Conservation (phyloP, 2,329 filamentous ascomycete genomes). For the Pseudogymnoascus sp. region DNA sequence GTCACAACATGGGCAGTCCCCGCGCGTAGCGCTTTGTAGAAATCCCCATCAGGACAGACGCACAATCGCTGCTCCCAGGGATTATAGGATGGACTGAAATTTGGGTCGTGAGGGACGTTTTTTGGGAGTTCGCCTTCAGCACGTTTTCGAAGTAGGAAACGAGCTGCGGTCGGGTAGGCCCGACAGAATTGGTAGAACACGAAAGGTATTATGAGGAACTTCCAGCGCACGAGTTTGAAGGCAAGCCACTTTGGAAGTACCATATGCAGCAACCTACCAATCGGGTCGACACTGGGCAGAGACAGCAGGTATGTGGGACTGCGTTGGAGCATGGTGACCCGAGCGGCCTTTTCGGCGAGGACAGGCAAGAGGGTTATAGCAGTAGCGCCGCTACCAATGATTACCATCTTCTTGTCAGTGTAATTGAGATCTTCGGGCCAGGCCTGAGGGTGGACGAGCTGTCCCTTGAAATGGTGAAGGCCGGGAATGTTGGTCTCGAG, state of each 20-base stretch:
- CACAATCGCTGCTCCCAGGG: slow-evolving; percentile 72
- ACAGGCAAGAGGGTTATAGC: slow-evolving; percentile 68
- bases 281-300: slow-evolving; percentile 25
- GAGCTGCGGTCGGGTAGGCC: slow-evolving; percentile 42
- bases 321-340: slow-evolving; percentile 73
- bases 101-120: slow-evolving; percentile 45
- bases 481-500: slow-evolving; percentile 46
- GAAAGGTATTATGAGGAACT: slow-evolving; percentile 40
- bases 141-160: slow-evolving; percentile 36
- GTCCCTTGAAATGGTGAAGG: slow-evolving; percentile 47
- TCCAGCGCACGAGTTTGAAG: slow-evolving; percentile 40
- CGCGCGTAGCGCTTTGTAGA: slow-evolving; percentile 41
- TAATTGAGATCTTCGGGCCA: slow-evolving; percentile 60
- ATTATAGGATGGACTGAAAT: slow-evolving; percentile 57
- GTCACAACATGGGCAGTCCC: slow-evolving; percentile 42
- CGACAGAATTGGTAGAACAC: slow-evolving; percentile 43
- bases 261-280: slow-evolving; percentile 13
- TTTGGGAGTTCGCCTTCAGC: slow-evolving; percentile 45
- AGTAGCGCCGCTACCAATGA: slow-evolving; percentile 67
- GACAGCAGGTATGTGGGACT: slow-evolving; percentile 63
- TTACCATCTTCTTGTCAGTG: slow-evolving; percentile 52
- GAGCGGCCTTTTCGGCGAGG: slow-evolving; percentile 53
- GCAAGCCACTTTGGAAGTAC: slow-evolving; percentile 40
- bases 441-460: slow-evolving; percentile 59
- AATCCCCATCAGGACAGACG: slow-evolving; percentile 50